Percentiles rank a stretch among this genome's conserved stretches.
Conservation (phyloP, 2,329 filamentous ascomycete genomes). For the Pezicula neosporulosa region DNA sequence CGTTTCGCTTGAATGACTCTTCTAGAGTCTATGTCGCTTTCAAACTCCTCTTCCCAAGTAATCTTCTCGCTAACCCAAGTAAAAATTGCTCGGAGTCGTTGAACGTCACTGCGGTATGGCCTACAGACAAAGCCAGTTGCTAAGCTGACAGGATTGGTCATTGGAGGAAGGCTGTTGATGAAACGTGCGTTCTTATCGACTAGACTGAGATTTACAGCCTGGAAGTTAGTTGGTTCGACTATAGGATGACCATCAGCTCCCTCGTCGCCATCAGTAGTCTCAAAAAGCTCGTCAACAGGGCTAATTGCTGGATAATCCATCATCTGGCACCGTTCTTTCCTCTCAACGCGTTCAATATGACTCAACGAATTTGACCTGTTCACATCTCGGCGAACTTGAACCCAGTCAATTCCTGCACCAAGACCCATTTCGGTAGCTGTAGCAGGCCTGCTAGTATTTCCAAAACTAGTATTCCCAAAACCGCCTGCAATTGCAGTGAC, state of each 20-base stretch:
- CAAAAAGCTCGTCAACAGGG: slow-evolving; percentile 84
- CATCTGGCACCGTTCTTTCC: slow-evolving; percentile 89
- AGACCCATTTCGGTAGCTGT: slow-evolving; percentile 68
- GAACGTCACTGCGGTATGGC: slow-evolving; percentile 90
- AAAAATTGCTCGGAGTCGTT: slow-evolving; percentile 89
- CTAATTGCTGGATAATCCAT: slow-evolving; percentile 86
- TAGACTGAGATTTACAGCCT: slow-evolving; percentile 72
- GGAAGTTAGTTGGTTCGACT: slow-evolving; percentile 78
- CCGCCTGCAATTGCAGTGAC: slow-evolving; percentile 53
- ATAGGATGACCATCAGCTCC: slow-evolving; percentile 81
- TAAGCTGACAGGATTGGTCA: slow-evolving; percentile 76
- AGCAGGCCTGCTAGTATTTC: slow-evolving; percentile 12
- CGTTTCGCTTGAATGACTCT: slow-evolving; percentile 81
- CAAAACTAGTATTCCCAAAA: slow-evolving; percentile 24
- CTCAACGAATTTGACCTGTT: slow-evolving; percentile 94
- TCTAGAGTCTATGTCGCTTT: slow-evolving; percentile 77
- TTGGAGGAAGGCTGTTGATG: slow-evolving; percentile 76
- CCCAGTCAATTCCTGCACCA: slow-evolving; percentile 72
- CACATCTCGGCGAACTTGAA: slow-evolving; percentile 93
- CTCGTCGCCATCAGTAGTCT: slow-evolving; percentile 85
- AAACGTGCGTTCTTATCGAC: slow-evolving; percentile 97
- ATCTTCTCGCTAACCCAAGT: slow-evolving; percentile 97
- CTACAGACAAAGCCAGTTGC: slow-evolving; percentile 91
- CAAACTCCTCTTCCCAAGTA: slow-evolving; percentile 91
- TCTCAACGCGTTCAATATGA: slow-evolving; percentile 79